Evolutionary conservation across 192 early-diverging fungal genomes (phyloP).

Genomic region (Linnemannia zychae): DNA sequence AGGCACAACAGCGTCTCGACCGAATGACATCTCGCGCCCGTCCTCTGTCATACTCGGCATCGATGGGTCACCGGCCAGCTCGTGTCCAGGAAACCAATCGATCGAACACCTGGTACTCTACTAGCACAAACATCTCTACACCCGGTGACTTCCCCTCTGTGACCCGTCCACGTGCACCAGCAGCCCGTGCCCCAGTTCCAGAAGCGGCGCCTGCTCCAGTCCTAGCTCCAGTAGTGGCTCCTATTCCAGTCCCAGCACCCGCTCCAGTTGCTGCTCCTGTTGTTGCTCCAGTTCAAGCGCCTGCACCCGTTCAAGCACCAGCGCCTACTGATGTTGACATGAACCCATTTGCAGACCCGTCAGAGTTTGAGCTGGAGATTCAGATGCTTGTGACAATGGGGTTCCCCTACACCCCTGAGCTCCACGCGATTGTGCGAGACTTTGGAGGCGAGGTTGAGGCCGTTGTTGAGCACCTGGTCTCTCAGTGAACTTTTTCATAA

Average conservation of each 20-base stretch:
- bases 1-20: conserved; percentile 15
- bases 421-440: conserved; percentile 36
- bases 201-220: background rate
- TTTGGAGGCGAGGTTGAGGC: conserved; percentile 53
- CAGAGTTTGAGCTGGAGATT: conserved; percentile 46
- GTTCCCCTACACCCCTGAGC: conserved; percentile 28
- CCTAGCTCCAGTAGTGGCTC: background rate
- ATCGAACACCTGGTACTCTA: background rate
- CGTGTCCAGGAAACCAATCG: background rate
- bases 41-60: background rate
- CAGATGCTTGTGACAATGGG: conserved; percentile 35
- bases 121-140: background rate
- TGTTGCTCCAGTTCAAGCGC: background rate
- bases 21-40: conserved; percentile 13
- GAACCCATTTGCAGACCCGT: conserved; percentile 47
- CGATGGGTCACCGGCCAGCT: background rate
- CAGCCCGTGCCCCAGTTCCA: background rate
- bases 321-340: conserved; percentile 1
- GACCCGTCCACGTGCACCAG: conserved; percentile 10
- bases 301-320: background rate
- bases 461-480: conserved; percentile 32
- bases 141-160: conserved; percentile 34
- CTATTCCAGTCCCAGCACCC: background rate
- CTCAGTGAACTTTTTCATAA: conserved; percentile 2
- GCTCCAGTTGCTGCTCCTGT: background rate